Conservation (phyloP, 768 basidiomycete species). For the Pleurotus ostreatus region DNA sequence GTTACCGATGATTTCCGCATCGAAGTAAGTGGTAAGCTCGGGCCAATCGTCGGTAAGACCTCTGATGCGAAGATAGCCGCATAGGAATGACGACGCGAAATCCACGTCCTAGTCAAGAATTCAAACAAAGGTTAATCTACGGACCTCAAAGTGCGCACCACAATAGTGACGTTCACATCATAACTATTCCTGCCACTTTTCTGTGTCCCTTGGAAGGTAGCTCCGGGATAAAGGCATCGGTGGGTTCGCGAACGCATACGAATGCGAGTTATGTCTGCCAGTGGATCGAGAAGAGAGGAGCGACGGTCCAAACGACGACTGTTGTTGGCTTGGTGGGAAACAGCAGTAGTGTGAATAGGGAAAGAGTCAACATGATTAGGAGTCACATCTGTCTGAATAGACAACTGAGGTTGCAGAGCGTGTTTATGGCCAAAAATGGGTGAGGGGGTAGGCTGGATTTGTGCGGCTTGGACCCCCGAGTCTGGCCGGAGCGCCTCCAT, state of each 20-base stretch:
- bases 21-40: slow-evolving; percentile 94
- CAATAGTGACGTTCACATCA: slow-evolving; percentile 89
- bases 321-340: slow-evolving; percentile 12
- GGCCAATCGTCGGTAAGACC: slow-evolving; percentile 94
- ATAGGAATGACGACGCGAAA: slow-evolving; percentile 78
- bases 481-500: background rate
- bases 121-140: slow-evolving; percentile 7
- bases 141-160: slow-evolving; percentile 52
- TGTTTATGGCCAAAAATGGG: background rate
- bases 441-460: background rate
- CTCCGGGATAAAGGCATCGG: slow-evolving; percentile 84
- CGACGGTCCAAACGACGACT: slow-evolving; percentile 15
- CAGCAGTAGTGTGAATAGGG: slow-evolving; percentile 10
- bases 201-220: slow-evolving; percentile 87
- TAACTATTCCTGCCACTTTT: slow-evolving; percentile 93
- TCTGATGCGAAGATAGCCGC: slow-evolving; percentile 90
- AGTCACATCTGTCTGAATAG: background rate
- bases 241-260: slow-evolving; percentile 70
- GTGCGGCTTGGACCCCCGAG: background rate
- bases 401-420: background rate
- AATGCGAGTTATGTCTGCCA: slow-evolving; percentile 72
- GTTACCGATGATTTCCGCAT: slow-evolving; percentile 91
- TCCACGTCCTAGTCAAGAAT: slow-evolving; percentile 70
- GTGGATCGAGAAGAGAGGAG: slow-evolving; percentile 41
- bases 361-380: slow-evolving; percentile 4